Evolutionary conservation across 129 eudicot genomes (phyloP), one percentile per base, ranked within the genome.

Genomic region (Helianthus tuberosus): DNA sequence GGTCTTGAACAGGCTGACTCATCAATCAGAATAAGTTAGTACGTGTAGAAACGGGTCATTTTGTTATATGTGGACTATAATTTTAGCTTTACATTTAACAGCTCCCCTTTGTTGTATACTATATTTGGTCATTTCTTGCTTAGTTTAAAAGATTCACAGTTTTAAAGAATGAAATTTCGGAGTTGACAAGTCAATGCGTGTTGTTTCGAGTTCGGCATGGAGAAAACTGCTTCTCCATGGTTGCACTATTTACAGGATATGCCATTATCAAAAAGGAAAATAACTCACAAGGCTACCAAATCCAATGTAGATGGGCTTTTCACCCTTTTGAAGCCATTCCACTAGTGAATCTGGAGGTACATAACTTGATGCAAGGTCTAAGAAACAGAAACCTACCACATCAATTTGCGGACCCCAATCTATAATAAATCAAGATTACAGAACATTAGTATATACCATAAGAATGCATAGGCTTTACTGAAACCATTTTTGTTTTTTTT

Each of bases 281-380:
- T 29, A 65, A 90, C 96, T 91, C 83, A 94, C 99, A 72, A 94
- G 99, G 87, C 99, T 94, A 57, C 99, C 99, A 66, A 94, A 94
- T 52, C 97, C 99, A 85, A 94, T 83, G 84, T 94, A 94, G 58
- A 94, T 85, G 73, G 99, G 97, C 86, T 81, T 81, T 79, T 77
- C 29, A 76, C 88, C 96, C 39, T 78, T 82, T 79, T 80, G 72
- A 69, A 94, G 97, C 93, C 93, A 94, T 79, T 94, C 66, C 66
- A 86, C 87, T 47, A 94, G 94, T 29, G 96, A 75, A 79, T 85
- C 87, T 63, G 93, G 90, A 79, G 99, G 99, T 71, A 74, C 80
- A 74, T 91, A 94, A 76, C 76, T 91, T 50, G 99, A 86, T 64
- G 97, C 97, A 51, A 94, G 96, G 83, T 94, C 97, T 38, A 94